A percentile compares a stretch with the other conserved stretches of the same genome.
phyloP scores from a whole-genome alignment of 441 rosid species.

The Biscutella auriculata region DNA sequence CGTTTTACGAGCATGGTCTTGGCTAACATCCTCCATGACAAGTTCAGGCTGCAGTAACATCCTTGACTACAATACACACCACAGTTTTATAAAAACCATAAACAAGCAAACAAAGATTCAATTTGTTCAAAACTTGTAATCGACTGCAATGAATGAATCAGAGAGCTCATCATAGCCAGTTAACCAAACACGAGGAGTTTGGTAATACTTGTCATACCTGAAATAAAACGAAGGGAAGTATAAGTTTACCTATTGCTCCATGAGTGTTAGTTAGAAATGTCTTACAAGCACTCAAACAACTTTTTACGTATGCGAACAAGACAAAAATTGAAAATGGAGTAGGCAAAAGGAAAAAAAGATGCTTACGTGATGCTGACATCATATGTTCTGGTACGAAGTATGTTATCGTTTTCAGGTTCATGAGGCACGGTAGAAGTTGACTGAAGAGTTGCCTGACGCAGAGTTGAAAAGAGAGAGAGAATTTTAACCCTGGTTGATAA shows the following conservation, averaged over 20 bases:
- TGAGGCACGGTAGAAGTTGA: conserved; percentile 62
- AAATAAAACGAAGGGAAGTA: conserved; percentile 3
- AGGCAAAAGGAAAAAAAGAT: background rate
- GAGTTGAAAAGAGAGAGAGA: background rate
- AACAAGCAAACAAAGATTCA: background rate
- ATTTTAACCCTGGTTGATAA: background rate
- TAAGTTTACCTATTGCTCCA: background rate
- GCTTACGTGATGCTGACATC: conserved; percentile 99
- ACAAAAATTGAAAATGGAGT: too few relatives aligned
- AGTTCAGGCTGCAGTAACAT: conserved; percentile 79
- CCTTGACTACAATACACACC: conserved; percentile 47
- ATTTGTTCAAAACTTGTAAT: background rate
- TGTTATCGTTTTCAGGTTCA: conserved; percentile 84
- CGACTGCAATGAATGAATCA: background rate
- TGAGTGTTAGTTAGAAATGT: background rate
- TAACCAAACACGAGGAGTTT: conserved; percentile 91
- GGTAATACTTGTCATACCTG: conserved; percentile 97
- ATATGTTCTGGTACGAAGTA: conserved; percentile 86
- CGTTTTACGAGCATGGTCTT: conserved; percentile 89
- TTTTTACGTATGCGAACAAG: background rate
- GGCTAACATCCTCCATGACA: conserved; percentile 88
- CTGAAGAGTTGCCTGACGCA: conserved; percentile 72
- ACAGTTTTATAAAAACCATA: conserved; percentile 19
- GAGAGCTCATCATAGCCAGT: conserved; percentile 98
- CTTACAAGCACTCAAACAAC: background rate